Base-by-base conservation (phyloP, 768 basidiomycete species). In the Russula sp. region DNA sequence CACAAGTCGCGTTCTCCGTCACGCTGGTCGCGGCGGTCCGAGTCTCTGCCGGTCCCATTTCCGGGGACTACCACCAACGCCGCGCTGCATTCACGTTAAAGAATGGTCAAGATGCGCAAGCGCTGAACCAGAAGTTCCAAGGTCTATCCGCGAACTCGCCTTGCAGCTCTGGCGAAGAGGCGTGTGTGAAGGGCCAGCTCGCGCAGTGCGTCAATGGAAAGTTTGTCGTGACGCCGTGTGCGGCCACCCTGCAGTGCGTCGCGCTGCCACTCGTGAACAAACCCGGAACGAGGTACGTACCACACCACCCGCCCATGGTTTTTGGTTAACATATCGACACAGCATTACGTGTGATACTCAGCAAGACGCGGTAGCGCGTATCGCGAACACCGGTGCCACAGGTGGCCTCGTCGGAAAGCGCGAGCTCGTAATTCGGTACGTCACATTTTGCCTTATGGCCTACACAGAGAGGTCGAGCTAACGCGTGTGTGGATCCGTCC, bases 81-180 rank as follows among this genome's bases (percentile, higher is more conserved):
- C 69, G 59, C 14, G 70, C 70, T 5, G 26, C 50, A 26, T 66
- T 71, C 63, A 57, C 62, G 50, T 46, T 57, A 32, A 42, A 55
- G 32, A 73, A 73, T 30, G 72, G 70, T 11, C 42, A 58, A n/a
- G 71, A 70, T 8, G 72, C 72, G 22, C 68, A 73, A 54, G 65
- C 66, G 11, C 67, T 71, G 26, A 30, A 30, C 28, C 28, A 30
- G 28, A 30, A 30, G 28, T 30, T 30, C 28, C 2, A 2, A 5
- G 5, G 3, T 5, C 28, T 30, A 5, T 30, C 28, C 11, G n/a
- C 69, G 9, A 75, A 53, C 72, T 77, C 61, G 69, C 68, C 69
- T 51, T 78, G 66, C 70, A 78, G 42, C 68, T 72, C 50, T 70
- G 79, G 78, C 72, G 69, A 71, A 60, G 24, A 62, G 22, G 62